Base-by-base conservation (phyloP, 495 filamentous ascomycete genomes). In the Podospora australis region DNA sequence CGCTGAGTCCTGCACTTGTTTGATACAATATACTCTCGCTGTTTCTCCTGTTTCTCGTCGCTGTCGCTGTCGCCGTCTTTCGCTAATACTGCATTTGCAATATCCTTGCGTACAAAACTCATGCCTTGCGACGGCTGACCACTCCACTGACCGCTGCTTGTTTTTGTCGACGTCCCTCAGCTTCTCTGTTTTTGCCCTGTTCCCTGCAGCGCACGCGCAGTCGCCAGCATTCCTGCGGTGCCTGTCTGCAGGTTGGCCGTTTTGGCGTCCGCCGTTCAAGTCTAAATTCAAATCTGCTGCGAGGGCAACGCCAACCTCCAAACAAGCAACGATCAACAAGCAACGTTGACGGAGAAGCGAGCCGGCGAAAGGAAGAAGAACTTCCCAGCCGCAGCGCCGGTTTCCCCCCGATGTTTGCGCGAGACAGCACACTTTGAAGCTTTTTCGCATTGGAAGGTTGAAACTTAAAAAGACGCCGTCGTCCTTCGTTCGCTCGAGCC, bases 51-150 rank as follows among this genome's bases (percentile, higher is more conserved):
- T 45, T 43, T 5, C 13, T 36, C 48, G 39, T 22, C 44, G 43
- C 46, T 51, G 44, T 48, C 41, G 39, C 47, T 53, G 50, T 26
- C 39, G 44, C 52, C 41, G 25, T 42, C 42, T 13, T 39, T 50
- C 45, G 51, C 35, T 54, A 43, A 16, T 25, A n/a, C 13, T 43
- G 6, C 22, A 21, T 26, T 9, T n/a, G 14, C 38, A 23, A 13
- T 23, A 16, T 43, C 5, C 17, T 36, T 36, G 13, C 17, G 17
- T n/a, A n/a, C 34, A 4, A 36, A 8, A 23, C n/a, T 25, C 14
- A 23, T 42, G 21, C 25, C 20, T 22, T 22, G 10, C 10, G 20
- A 20, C 38, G 8, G 38, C 38, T 19, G 38, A 46, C 35, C 44
- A 28, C 25, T 45, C 13, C 11, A 19, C 19, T 40, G 38, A 40